These are phyloP conservation scores for Peronospora belbahrii DNA, from an alignment of 352 stramenopile species.

Conservation along the genomic window DNA sequence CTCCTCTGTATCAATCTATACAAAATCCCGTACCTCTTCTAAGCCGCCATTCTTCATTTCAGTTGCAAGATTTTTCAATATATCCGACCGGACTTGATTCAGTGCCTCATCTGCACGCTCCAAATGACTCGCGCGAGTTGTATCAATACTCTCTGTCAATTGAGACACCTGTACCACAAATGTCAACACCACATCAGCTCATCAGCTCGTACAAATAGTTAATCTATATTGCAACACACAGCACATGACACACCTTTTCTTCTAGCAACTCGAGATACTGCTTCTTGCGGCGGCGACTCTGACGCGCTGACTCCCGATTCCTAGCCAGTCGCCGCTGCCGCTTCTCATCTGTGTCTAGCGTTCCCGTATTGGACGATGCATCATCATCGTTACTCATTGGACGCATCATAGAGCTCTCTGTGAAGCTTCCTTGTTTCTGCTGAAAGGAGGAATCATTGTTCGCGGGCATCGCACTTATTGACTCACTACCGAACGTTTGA, in stretches of 20 bases:
- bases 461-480: not conserved
- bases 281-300: conserved; percentile 86
- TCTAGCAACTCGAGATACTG: conserved; percentile 85
- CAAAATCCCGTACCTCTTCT: conserved; percentile 30
- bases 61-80: conserved; percentile 56
- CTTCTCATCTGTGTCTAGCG: conserved; percentile 67
- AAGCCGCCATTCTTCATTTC: conserved; percentile 58
- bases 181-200: not conserved
- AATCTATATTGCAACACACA: not conserved
- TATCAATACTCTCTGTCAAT: conserved; percentile 81
- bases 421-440: conserved; percentile 40
- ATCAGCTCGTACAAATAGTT: not conserved
- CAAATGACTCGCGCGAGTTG: conserved; percentile 65
- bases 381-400: conserved; percentile 46
- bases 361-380: conserved; percentile 26
- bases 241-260: conserved; percentile 48
- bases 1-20: not conserved
- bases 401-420: conserved; percentile 54
- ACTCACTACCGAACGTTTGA: conserved; percentile 26
- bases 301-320: conserved; percentile 83
- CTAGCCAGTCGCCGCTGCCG: conserved; percentile 64
- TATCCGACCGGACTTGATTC: conserved; percentile 66
- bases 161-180: conserved; percentile 61
- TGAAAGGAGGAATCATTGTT: conserved; percentile 32
- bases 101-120: conserved; percentile 70